phyloP scores from a whole-genome alignment of 306 rosid species.

The Trichosanthes cucumerina region DNA sequence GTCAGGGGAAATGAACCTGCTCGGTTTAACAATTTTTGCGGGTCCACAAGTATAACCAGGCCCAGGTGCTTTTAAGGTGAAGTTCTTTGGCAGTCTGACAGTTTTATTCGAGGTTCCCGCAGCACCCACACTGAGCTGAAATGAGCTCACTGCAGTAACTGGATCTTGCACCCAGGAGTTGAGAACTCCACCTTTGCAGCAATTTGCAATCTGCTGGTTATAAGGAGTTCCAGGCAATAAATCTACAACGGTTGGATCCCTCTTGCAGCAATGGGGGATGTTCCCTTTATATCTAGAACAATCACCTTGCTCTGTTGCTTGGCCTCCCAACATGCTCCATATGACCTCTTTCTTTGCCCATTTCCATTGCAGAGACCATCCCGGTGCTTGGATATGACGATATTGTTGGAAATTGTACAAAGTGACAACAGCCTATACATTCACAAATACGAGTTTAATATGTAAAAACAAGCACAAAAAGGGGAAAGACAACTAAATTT shows the following conservation, averaged over 20 bases:
- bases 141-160: slow-evolving; percentile 40
- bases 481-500: neutral
- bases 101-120: slow-evolving; percentile 65
- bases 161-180: slow-evolving; percentile 74
- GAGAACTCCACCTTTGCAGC: slow-evolving; percentile 89
- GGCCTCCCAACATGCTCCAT: slow-evolving; percentile 71
- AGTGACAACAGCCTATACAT: slow-evolving; percentile 52
- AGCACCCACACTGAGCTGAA: slow-evolving; percentile 70
- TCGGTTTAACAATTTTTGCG: slow-evolving; percentile 46
- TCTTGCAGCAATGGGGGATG: slow-evolving; percentile 69
- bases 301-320: slow-evolving; percentile 84
- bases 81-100: slow-evolving; percentile 50
- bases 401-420: slow-evolving; percentile 72
- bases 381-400: slow-evolving; percentile 69
- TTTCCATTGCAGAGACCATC: slow-evolving; percentile 76
- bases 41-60: slow-evolving; percentile 83
- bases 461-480: neutral
- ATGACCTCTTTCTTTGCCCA: slow-evolving; percentile 88
- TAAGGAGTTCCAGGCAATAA: slow-evolving; percentile 75
- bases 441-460: neutral
- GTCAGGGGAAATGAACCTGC: slow-evolving; percentile 37
- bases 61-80: slow-evolving; percentile 70
- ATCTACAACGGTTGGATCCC: slow-evolving; percentile 60
- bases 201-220: slow-evolving; percentile 67
- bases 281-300: slow-evolving; percentile 54